Percentiles rank a stretch among this genome's conserved stretches.
Conservation (phyloP, 805 yeast genomes). For the Lipomyces spencermartinsiae region DNA sequence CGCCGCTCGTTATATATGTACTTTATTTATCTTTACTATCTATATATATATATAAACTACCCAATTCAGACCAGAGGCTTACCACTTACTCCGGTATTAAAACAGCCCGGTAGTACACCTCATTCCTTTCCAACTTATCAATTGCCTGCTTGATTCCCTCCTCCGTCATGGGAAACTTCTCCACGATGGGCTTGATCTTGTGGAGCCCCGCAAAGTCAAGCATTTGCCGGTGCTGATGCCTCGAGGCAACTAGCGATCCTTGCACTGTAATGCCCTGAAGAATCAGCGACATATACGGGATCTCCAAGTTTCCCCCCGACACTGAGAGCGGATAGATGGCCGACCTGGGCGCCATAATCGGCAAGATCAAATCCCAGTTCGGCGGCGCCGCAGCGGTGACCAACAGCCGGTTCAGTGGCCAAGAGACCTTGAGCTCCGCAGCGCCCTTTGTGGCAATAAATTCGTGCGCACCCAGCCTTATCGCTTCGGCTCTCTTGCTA, state of each 20-base stretch:
- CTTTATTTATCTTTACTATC: no score
- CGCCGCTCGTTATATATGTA: no score
- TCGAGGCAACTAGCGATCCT: background rate
- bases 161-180: background rate
- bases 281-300: background rate
- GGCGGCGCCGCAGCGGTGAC: background rate
- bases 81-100: no score
- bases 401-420: background rate
- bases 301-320: background rate
- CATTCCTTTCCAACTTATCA: no score
- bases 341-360: background rate
- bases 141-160: background rate
- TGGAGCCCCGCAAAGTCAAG: slow-evolving; percentile 12
- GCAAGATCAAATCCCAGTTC: background rate
- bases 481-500: slow-evolving; percentile 58
- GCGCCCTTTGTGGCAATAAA: slow-evolving; percentile 60
- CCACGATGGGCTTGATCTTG: background rate
- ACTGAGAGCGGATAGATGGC: background rate
- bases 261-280: background rate
- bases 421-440: background rate
- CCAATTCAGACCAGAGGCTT: no score
- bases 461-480: slow-evolving; percentile 59
- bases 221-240: background rate
- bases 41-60: background rate
- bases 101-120: no score